Evolutionary conservation across 768 basidiomycete genomes (phyloP).

Genomic region (Tulasnella sp.): DNA sequence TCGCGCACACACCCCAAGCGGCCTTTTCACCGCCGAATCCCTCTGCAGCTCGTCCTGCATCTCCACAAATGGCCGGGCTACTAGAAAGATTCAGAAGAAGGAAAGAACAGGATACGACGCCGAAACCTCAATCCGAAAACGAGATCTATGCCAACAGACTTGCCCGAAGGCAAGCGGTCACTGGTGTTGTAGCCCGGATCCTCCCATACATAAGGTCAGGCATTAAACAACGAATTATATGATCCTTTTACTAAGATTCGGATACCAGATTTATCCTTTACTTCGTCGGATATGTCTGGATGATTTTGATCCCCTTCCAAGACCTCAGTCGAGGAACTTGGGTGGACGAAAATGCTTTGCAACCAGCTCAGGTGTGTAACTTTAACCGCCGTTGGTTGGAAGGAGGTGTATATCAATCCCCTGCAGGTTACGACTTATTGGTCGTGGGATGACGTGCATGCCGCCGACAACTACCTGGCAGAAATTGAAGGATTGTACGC

Average conservation of each 20-base stretch:
- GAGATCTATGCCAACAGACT: constrained; percentile 10
- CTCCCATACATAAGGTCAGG: constrained; percentile 10
- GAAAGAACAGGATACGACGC: not conserved
- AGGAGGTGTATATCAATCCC: not conserved
- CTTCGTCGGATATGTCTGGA: constrained; percentile 68
- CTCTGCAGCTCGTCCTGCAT: not conserved
- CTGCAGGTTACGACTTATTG: constrained; percentile 81
- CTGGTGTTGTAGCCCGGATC: not conserved
- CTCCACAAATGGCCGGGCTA: constrained; percentile 1
- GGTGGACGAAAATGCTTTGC: constrained; percentile 93
- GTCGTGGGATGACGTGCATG: constrained; percentile 84
- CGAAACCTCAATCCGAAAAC: not conserved
- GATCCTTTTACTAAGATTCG: not conserved
- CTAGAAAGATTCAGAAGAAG: not conserved
- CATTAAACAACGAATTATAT: not conserved
- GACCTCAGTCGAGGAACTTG: constrained; percentile 61
- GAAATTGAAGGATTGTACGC: constrained; percentile 57
- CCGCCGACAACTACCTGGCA: constrained; percentile 72
- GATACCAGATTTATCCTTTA: constrained; percentile 45
- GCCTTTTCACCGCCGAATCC: not conserved
- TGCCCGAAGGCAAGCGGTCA: not conserved
- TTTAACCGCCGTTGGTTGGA: not conserved
- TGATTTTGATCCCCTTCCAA: constrained; percentile 64
- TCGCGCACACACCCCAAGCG: not conserved
- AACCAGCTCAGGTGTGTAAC: constrained; percentile 70